Evolutionary conservation across 2,329 filamentous ascomycete genomes (phyloP).

Genomic region (Alternaria consortialis): DNA sequence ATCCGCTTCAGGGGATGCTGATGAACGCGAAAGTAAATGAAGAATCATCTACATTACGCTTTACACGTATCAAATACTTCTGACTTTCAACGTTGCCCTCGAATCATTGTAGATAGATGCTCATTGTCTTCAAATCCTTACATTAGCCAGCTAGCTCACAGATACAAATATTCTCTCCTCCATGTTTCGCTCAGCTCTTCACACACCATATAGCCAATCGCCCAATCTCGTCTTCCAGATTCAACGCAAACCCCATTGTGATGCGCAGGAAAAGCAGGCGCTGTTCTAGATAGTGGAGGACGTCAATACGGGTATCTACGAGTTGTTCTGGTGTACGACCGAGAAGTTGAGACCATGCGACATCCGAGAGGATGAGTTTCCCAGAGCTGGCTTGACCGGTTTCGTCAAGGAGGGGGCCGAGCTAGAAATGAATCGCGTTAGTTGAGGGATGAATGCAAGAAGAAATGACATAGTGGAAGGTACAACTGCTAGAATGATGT

Average conservation of each 20-base stretch:
- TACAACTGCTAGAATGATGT: too few species aligned
- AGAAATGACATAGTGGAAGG: too few species aligned
- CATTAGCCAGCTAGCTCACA: neutral
- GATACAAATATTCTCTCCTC: neutral
- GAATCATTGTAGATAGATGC: too few species aligned
- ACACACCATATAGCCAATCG: conserved; percentile 48
- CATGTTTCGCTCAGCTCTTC: conserved; percentile 17
- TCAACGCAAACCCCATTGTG: conserved; percentile 66
- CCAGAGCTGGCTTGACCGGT: conserved; percentile 62
- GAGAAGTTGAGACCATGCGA: conserved; percentile 63
- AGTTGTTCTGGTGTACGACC: conserved; percentile 57
- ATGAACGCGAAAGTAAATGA: neutral
- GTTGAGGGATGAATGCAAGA: too few species aligned
- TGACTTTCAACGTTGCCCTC: too few species aligned
- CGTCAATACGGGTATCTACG: conserved; percentile 50
- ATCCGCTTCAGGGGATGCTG: neutral
- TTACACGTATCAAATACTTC: neutral
- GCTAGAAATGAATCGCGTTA: conserved; percentile 24
- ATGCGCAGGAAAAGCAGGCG: conserved; percentile 62
- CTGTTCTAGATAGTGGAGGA: conserved; percentile 61
- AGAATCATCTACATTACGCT: neutral
- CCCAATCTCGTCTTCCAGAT: conserved; percentile 43
- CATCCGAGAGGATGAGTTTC: conserved; percentile 63
- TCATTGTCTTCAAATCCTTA: neutral
- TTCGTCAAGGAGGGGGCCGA: conserved; percentile 62